These are phyloP conservation scores for Trametes polyzona DNA, from an alignment of 1,284 basidiomycete genomes.

Conservation along the genomic window DNA sequence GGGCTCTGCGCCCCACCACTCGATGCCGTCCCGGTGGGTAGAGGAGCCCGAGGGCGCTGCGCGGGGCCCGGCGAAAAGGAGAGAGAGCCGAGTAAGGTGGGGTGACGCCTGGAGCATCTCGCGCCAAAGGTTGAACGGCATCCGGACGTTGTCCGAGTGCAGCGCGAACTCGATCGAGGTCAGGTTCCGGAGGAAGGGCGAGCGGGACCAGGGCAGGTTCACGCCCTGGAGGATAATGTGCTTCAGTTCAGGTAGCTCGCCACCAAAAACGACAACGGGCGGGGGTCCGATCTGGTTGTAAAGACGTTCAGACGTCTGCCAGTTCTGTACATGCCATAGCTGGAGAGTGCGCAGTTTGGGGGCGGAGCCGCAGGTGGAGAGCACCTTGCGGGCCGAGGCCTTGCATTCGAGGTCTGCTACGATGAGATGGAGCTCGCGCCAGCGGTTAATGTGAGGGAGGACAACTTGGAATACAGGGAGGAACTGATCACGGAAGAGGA, in stretches of 20 bases:
- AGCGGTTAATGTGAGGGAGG: slow-evolving; percentile 50
- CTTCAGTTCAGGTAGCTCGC: slow-evolving; percentile 49
- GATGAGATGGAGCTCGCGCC: slow-evolving; percentile 61
- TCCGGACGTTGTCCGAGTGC: slow-evolving; percentile 61
- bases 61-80: slow-evolving; percentile 63
- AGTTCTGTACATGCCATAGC: slow-evolving; percentile 67
- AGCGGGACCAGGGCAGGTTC: slow-evolving; percentile 59
- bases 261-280: slow-evolving; percentile 58
- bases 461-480: slow-evolving; percentile 54
- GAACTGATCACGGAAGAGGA: slow-evolving; percentile 47
- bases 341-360: slow-evolving; percentile 58
- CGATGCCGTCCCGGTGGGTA: slow-evolving; percentile 21
- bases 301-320: slow-evolving; percentile 44
- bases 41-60: slow-evolving; percentile 37
- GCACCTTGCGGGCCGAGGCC: slow-evolving; percentile 49
- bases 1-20: slow-evolving; percentile 23
- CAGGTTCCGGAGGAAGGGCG: slow-evolving; percentile 54
- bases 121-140: slow-evolving; percentile 55
- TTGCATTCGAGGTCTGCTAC: slow-evolving; percentile 61
- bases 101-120: slow-evolving; percentile 53
- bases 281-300: slow-evolving; percentile 57
- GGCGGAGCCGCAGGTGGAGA: slow-evolving; percentile 53
- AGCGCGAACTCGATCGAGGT: slow-evolving; percentile 58
- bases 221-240: slow-evolving; percentile 65
- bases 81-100: slow-evolving; percentile 47